Evolutionary conservation across 495 filamentous ascomycete genomes (phyloP).

Genomic region (Melanomma pulvis-pyrius): DNA sequence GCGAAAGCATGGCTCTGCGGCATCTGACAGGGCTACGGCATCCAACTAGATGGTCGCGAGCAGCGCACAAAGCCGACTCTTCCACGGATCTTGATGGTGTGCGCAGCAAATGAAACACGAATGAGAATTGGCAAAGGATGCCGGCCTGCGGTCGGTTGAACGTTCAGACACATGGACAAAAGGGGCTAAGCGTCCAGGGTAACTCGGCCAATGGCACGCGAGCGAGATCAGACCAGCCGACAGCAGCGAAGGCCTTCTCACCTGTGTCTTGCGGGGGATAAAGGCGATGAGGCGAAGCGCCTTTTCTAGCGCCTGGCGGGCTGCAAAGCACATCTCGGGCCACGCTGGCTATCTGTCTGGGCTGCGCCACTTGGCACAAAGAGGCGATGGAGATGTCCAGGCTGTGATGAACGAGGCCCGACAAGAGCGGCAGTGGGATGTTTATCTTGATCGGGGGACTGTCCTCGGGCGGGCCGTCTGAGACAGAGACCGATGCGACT

Average conservation of each 20-base stretch:
- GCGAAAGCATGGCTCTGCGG: background rate
- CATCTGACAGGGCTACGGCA: background rate
- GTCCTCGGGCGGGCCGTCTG: slow-evolving; percentile 9
- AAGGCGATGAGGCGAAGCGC: slow-evolving; percentile 22
- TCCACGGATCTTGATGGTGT: background rate
- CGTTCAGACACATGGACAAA: slow-evolving; percentile 3
- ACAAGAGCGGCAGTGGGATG: background rate
- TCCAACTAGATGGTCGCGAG: background rate
- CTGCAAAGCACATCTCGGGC: background rate
- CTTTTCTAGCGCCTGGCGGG: slow-evolving; percentile 10
- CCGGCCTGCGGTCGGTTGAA: background rate
- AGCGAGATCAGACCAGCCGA: slow-evolving; percentile 2
- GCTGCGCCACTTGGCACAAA: slow-evolving; percentile 7
- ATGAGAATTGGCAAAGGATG: slow-evolving; percentile 6
- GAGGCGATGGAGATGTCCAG: background rate
- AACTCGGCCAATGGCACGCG: slow-evolving; percentile 1
- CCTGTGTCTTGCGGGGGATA: slow-evolving; percentile 13
- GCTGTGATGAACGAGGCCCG: background rate
- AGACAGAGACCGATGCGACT: slow-evolving; percentile 17
- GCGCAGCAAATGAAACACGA: background rate
- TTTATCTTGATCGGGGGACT: background rate
- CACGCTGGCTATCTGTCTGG: background rate
- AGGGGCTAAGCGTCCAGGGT: background rate
- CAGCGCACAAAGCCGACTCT: background rate
- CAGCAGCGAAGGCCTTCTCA: slow-evolving; percentile 12